These are phyloP conservation scores for Lagenidium giganteum DNA, from an alignment of 352 stramenopile species.

Conservation along the genomic window DNA sequence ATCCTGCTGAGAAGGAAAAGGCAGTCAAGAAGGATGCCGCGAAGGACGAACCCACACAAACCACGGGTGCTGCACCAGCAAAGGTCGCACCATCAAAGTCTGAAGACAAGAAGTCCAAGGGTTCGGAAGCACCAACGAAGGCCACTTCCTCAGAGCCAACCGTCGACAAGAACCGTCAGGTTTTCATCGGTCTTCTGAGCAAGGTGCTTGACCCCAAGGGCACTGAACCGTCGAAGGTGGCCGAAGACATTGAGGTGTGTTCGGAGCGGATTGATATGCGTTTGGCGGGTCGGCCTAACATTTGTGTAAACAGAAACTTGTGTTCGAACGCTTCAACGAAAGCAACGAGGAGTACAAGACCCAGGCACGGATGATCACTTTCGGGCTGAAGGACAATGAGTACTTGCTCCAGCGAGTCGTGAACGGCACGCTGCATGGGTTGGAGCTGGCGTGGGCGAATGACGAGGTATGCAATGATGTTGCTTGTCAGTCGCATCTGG, in stretches of 20 bases:
- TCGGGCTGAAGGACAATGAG: slow-evolving; percentile 67
- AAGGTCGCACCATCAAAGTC: not conserved
- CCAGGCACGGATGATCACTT: slow-evolving; percentile 75
- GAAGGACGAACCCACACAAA: not conserved
- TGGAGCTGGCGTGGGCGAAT: slow-evolving; percentile 70
- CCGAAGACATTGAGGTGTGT: slow-evolving; percentile 69
- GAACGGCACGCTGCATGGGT: slow-evolving; percentile 47
- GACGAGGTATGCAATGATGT: slow-evolving; percentile 46
- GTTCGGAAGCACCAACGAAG: slow-evolving; percentile 24
- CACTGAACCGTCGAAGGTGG: slow-evolving; percentile 27
- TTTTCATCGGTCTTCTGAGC: slow-evolving; percentile 68
- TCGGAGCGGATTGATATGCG: not conserved
- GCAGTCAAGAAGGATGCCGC: slow-evolving; percentile 7
- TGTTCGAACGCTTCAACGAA: slow-evolving; percentile 82
- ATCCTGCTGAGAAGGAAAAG: slow-evolving; percentile 3
- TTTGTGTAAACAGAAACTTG: slow-evolving; percentile 32
- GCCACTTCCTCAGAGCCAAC: slow-evolving; percentile 30
- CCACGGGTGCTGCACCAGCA: not conserved
- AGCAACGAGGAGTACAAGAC: slow-evolving; percentile 71
- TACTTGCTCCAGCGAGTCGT: slow-evolving; percentile 58
- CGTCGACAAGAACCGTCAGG: slow-evolving; percentile 48
- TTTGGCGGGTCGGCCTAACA: too few relatives aligned
- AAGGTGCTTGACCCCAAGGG: slow-evolving; percentile 44
- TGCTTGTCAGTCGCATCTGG: too few relatives aligned
- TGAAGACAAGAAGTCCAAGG: slow-evolving; percentile 7